Percentiles rank a stretch among this genome's conserved stretches.
These are phyloP conservation scores for Scleroderma citrinum DNA, from an alignment of 768 basidiomycete species.

Conservation along the genomic window DNA sequence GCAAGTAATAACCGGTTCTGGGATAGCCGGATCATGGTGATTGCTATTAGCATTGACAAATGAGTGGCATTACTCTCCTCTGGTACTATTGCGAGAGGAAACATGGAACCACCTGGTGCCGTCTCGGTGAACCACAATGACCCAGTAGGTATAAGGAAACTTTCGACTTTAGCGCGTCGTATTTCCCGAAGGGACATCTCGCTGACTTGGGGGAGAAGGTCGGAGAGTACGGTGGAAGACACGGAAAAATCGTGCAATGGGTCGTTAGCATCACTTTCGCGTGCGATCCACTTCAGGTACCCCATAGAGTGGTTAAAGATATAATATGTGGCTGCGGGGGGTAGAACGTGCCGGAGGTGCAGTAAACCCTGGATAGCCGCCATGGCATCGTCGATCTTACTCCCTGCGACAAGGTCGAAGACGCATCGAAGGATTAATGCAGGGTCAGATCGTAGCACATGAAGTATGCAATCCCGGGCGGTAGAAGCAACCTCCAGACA, in stretches of 20 bases:
- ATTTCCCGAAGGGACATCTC: constrained; percentile 69
- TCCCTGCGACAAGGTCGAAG: constrained; percentile 52
- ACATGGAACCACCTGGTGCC: constrained; percentile 55
- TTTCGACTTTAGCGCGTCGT: constrained; percentile 65
- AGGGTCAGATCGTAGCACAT: constrained; percentile 73
- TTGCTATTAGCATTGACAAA: constrained; percentile 41
- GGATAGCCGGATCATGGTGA: constrained; percentile 59
- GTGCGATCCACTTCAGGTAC: constrained; percentile 50
- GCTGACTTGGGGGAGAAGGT: constrained; percentile 57
- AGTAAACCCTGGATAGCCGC: constrained; percentile 50
- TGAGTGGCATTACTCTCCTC: constrained; percentile 35
- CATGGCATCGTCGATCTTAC: constrained; percentile 43
- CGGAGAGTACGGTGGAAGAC: constrained; percentile 52
- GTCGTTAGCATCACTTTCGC: constrained; percentile 37
- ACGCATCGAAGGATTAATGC: constrained; percentile 56
- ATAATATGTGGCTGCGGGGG: constrained; percentile 59
- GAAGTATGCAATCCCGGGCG: constrained; percentile 52
- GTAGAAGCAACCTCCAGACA: constrained; percentile 49
- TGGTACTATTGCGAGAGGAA: constrained; percentile 41
- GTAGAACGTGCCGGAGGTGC: constrained; percentile 49
- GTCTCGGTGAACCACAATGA: constrained; percentile 60
- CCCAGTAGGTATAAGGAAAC: constrained; percentile 62
- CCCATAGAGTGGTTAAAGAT: constrained; percentile 69
- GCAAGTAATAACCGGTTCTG: constrained; percentile 65
- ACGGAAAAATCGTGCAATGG: constrained; percentile 49